Base-by-base conservation (phyloP, 2,329 filamentous ascomycete species). In the Shiraia bambusicola region DNA sequence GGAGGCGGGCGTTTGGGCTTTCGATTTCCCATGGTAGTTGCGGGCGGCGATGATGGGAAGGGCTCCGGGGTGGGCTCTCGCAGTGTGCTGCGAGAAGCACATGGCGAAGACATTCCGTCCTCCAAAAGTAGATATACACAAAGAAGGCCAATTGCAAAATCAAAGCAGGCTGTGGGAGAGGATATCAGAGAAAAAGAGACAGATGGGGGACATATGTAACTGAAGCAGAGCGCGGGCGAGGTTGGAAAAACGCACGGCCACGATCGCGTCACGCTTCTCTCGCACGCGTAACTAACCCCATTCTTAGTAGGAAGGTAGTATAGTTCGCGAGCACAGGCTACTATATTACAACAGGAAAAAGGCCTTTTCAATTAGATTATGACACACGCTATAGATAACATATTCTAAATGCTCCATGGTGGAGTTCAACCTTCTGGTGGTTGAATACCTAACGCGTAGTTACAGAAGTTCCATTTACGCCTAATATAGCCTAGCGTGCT, bases 1-100 rank as follows among this genome's bases (percentile, higher is more conserved):
- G 73, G 74, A 5, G 75, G 74, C 24, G 72, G 70, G 45, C 69
- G 72, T 49, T 65, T 74, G 27, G 65, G 67, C 52, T 75, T 76
- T 34, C 60, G 51, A 30, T 54, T 60, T 22, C 55, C 56, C 25
- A 49, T 44, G 16, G 53, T 55, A 19, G 63, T 49, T 24, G 61
- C 47, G 47, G 61, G 61, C 31, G 69, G 66, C 39, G 70, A 67
- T 34, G 69, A 71, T n/a, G 60, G 58, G 43, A 65, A 61, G 62
- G 69, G 45, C 27, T 65, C 61, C 25, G 59, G 55, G 54, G 66
- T 47, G 52, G 56, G 58, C 58, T 72, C 56, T 40, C 52, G 50
- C 38, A 59, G 50, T 45, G 45, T 47, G 38, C 49, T 47, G 45
- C 51, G 52, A 37, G 47, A 31, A 29, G 54, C 45, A 39, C 51